Evolutionary conservation across 2,329 filamentous ascomycete genomes (phyloP).

Genomic region (Leptographium wingfieldii): DNA sequence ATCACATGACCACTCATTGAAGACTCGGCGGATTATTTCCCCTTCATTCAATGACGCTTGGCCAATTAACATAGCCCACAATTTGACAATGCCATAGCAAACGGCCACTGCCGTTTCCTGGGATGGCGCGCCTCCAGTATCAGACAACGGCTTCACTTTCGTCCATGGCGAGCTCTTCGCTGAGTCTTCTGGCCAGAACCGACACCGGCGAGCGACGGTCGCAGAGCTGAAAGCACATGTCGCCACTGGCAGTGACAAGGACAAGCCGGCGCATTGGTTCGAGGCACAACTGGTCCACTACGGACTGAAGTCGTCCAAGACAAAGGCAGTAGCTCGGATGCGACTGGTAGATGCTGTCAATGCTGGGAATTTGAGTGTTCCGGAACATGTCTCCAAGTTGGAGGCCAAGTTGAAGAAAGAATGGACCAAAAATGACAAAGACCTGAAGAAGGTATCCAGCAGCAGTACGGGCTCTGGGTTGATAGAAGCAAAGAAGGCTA

Average conservation of each 20-base stretch:
- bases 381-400: slow-evolving; percentile 31
- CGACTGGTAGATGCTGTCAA: slow-evolving; percentile 45
- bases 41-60: background rate
- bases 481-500: background rate
- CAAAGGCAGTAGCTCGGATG: slow-evolving; percentile 46
- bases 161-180: slow-evolving; percentile 27
- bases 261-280: slow-evolving; percentile 48
- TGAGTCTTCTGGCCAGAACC: slow-evolving; percentile 28
- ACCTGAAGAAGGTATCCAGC: background rate
- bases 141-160: slow-evolving; percentile 3
- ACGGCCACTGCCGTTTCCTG: background rate
- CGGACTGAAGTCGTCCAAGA: slow-evolving; percentile 41
- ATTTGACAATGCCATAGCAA: background rate
- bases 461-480: background rate
- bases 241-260: slow-evolving; percentile 24
- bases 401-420: slow-evolving; percentile 45
- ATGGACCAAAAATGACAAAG: slow-evolving; percentile 21
- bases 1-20: no score
- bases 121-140: slow-evolving; percentile 1
- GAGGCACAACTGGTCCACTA: slow-evolving; percentile 52
- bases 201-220: slow-evolving; percentile 30
- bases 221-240: slow-evolving; percentile 33
- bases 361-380: slow-evolving; percentile 33
- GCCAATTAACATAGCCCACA: background rate
- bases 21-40: no score